A percentile compares a stretch with the other conserved stretches of the same genome.
phyloP scores from a whole-genome alignment of 2,329 filamentous ascomycete species.

The Cladosporium oxysporum region DNA sequence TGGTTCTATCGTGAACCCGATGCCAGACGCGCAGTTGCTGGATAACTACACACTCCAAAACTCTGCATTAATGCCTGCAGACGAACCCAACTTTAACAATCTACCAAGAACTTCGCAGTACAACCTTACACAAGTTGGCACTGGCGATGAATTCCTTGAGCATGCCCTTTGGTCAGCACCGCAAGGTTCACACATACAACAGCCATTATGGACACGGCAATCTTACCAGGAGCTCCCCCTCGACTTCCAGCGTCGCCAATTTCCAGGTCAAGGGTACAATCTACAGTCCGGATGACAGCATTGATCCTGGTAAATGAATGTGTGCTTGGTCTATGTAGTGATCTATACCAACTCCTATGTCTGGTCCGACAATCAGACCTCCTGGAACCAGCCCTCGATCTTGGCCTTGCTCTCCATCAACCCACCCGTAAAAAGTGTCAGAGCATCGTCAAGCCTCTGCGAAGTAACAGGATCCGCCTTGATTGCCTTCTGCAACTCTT shows the following conservation, averaged over 20 bases:
- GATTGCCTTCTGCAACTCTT: conserved; percentile 25
- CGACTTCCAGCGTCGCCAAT: not conserved
- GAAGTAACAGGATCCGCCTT: conserved; percentile 24
- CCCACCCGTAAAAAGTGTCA: conserved; percentile 26
- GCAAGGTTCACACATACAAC: not conserved
- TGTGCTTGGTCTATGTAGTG: not conserved
- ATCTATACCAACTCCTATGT: not conserved
- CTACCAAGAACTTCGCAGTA: not conserved
- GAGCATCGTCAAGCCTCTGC: conserved; percentile 25
- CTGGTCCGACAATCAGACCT: not conserved
- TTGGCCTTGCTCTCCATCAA: conserved; percentile 27
- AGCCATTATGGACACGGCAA: not conserved
- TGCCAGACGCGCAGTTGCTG: not conserved
- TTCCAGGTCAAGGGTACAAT: not conserved
- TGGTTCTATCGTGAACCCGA: not conserved
- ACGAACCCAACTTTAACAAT: not conserved
- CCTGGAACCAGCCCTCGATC: conserved; percentile 24
- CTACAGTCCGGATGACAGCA: not conserved
- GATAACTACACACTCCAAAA: not conserved
- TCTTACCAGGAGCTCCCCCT: not conserved
- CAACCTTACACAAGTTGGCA: not conserved
- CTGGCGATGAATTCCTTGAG: not conserved
- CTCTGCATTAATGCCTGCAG: no score
- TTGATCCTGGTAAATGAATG: not conserved
- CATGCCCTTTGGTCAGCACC: not conserved